phyloP scores from a whole-genome alignment of 164 flowering plant species.

The Aristolochia fimbriata region DNA sequence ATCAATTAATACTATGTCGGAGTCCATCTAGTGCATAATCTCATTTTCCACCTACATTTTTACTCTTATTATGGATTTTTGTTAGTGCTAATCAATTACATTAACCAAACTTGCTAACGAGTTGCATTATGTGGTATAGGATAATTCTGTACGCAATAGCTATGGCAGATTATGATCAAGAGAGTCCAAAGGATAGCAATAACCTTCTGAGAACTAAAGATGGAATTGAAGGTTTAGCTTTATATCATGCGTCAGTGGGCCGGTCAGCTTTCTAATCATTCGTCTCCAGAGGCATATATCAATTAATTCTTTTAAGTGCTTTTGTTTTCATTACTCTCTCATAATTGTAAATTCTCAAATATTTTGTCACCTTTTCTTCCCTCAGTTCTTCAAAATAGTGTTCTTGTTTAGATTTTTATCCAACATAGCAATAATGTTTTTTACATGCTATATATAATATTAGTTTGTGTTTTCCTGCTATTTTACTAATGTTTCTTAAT shows the following conservation, averaged over 20 bases:
- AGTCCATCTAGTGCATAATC: too few species aligned
- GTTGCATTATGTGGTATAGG: slow-evolving; percentile 24
- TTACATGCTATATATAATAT: not conserved
- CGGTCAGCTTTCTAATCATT: slow-evolving; percentile 31
- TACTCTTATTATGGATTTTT: not conserved
- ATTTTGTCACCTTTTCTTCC: too few species aligned
- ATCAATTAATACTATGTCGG: too few species aligned
- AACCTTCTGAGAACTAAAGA: slow-evolving; percentile 54
- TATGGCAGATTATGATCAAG: slow-evolving; percentile 81
- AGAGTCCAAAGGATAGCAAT: slow-evolving; percentile 18
- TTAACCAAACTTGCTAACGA: not conserved
- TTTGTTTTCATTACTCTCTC: too few species aligned
- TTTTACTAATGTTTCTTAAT: too few species aligned
- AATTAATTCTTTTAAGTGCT: not conserved
- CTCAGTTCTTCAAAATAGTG: too few species aligned
- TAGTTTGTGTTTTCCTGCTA: too few species aligned
- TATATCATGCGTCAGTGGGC: slow-evolving; percentile 69
- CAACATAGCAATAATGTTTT: not conserved
- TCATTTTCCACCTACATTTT: not conserved
- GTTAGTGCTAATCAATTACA: not conserved
- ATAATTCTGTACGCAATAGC: slow-evolving; percentile 77
- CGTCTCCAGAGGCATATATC: not conserved
- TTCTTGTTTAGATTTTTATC: too few species aligned
- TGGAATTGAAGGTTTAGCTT: slow-evolving; percentile 62
- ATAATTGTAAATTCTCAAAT: too few species aligned